phyloP scores from a whole-genome alignment of 495 filamentous ascomycete species.

The Gamarada debralockiae region DNA sequence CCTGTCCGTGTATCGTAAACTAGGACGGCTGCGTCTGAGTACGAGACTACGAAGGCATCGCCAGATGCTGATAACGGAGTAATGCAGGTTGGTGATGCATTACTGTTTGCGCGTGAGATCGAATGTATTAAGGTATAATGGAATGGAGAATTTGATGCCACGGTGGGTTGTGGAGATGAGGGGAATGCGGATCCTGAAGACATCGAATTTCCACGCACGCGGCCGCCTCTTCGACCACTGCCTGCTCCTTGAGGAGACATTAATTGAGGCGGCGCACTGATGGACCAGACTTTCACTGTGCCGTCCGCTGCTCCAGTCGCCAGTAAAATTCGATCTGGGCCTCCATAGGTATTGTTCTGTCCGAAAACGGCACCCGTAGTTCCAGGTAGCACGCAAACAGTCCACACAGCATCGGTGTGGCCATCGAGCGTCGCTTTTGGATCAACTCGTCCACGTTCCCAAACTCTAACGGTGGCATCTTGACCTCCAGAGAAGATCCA shows the following conservation, averaged over 20 bases:
- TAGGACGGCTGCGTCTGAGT: constrained; percentile 81
- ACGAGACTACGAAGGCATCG: constrained; percentile 90
- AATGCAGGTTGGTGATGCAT: constrained; percentile 85
- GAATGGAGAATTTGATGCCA: constrained; percentile 59
- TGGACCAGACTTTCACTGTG: constrained; percentile 87
- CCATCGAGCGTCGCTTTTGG: constrained; percentile 93
- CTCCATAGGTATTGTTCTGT: constrained; percentile 62
- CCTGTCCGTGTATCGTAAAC: constrained; percentile 89
- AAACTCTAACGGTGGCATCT: constrained; percentile 88
- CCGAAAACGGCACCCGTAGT: constrained; percentile 76
- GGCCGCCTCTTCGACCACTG: constrained; percentile 63
- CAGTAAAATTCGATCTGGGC: constrained; percentile 79
- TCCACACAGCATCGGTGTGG: constrained; percentile 95
- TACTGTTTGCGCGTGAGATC: constrained; percentile 64
- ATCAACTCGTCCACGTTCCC: constrained; percentile 91
- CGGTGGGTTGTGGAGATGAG: constrained; percentile 82
- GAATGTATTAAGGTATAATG: constrained; percentile 72
- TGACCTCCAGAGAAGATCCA: constrained; percentile 98
- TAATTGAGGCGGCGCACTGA: constrained; percentile 84
- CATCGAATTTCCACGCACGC: constrained; percentile 82
- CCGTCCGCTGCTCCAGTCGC: constrained; percentile 91
- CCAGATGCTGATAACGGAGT: constrained; percentile 80
- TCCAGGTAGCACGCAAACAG: constrained; percentile 88
- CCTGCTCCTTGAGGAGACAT: constrained; percentile 52
- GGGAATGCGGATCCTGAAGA: constrained; percentile 88